Evolutionary conservation across 768 basidiomycete species (phyloP).

Genomic region (Tulasnella sp.): DNA sequence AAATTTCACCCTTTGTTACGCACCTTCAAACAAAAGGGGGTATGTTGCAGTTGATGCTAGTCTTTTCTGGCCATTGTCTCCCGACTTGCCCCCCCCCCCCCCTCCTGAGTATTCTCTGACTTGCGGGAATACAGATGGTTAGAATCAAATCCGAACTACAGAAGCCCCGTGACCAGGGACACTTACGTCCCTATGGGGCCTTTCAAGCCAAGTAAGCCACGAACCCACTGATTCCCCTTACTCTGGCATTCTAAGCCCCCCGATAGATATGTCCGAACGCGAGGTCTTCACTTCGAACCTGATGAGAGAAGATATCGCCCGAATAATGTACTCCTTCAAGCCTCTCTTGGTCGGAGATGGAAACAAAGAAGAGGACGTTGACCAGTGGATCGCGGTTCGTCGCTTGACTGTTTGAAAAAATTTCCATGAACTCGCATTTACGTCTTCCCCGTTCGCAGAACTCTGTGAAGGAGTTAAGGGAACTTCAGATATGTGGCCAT

Average conservation of each 20-base stretch:
- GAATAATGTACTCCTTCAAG: slow-evolving; percentile 16
- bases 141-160: slow-evolving; percentile 24
- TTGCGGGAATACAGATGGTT: not conserved
- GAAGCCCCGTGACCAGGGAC: not conserved
- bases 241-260: not conserved
- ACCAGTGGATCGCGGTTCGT: not conserved
- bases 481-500: slow-evolving; percentile 16
- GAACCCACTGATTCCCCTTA: not conserved
- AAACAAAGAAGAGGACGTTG: slow-evolving; percentile 1
- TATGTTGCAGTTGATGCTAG: too few species aligned
- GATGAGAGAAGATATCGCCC: slow-evolving; percentile 18
- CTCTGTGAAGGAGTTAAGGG: slow-evolving; percentile 1
- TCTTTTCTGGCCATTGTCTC: too few species aligned
- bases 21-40: too few species aligned
- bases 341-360: slow-evolving; percentile 20
- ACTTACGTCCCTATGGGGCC: slow-evolving; percentile 18
- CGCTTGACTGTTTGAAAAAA: not conserved
- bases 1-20: too few species aligned
- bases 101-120: not conserved
- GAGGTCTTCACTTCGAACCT: not conserved
- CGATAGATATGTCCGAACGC: slow-evolving; percentile 6
- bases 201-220: slow-evolving; percentile 8
- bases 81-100: not conserved
- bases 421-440: not conserved
- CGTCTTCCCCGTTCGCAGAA: not conserved